Evolutionary conservation across 371 early-diverging fungal species (phyloP).

Genomic region (Polyrhizophydium stewartii): DNA sequence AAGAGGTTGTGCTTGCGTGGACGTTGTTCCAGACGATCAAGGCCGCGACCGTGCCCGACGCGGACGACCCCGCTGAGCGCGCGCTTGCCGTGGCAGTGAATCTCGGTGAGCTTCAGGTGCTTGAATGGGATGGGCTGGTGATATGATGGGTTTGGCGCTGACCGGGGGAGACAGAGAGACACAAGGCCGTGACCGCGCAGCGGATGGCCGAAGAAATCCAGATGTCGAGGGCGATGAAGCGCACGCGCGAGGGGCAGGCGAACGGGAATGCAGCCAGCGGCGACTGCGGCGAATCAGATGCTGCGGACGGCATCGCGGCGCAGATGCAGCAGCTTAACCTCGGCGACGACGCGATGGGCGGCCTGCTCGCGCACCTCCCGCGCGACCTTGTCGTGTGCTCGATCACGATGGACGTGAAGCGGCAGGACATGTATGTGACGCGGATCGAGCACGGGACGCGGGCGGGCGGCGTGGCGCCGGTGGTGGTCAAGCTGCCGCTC

Average conservation of each 20-base stretch:
- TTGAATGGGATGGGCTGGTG: too few relatives aligned
- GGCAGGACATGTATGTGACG: conserved; percentile 61
- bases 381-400: conserved; percentile 66
- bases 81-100: neutral
- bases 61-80: neutral
- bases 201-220: conserved; percentile 12
- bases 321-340: neutral
- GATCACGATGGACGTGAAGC: conserved; percentile 60
- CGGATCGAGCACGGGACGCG: conserved; percentile 39
- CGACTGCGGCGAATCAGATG: neutral
- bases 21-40: conserved; percentile 19
- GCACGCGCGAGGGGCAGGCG: too few relatives aligned
- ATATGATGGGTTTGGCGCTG: too few relatives aligned
- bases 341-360: neutral
- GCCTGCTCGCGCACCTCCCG: conserved; percentile 58
- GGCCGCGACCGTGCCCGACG: conserved; percentile 18
- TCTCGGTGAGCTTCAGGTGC: too few relatives aligned
- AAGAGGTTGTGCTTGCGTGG: conserved; percentile 16
- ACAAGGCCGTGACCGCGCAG: conserved; percentile 25
- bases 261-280: neutral
- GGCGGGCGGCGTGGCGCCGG: conserved; percentile 35
- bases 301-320: neutral
- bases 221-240: conserved; percentile 4
- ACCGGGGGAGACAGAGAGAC: conserved; percentile 9
- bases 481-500: conserved; percentile 70